Base-by-base conservation (phyloP, 345 rosid genomes). In the Eutrema japonicum region DNA sequence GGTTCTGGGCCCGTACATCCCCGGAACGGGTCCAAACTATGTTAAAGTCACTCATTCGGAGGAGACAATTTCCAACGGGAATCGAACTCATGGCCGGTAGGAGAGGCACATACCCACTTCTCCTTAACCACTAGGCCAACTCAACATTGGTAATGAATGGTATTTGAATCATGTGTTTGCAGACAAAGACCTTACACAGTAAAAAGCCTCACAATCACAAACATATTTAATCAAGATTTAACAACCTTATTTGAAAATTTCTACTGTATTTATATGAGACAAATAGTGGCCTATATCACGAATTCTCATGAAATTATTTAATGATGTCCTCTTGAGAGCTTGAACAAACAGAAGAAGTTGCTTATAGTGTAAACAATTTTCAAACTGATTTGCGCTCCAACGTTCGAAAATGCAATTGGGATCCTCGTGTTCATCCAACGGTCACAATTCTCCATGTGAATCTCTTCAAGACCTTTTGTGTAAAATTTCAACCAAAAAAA, bases 391-490 rank as follows among this genome's bases (percentile, higher is more conserved):
- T 81, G 88, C 90, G 89, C 89, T 88, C 93, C 93, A 85, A 82
- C 83, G 83, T 82, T 88, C 81, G 65, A 72, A 74, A 73, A 58
- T 47, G 64, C 29, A 64, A 72, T 54, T 35, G 76, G 82, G 78
- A 72, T 58, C 32, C 83, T 46, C 83, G 86, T 83, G 86, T 75
- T 12, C 41, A 82, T 82, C 88, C 52, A 85, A 85, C 87, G 88
- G 89, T 83, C 84, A 69, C 79, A 77, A 78, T 75, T 79, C 77
- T 76, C 74, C 95, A 86, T 89, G 93, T 86, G 97, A 86, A 76
- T 50, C 68, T 76, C 85, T 87, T 89, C 80, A 87, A 71, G 55
- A 22, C 65, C 32, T 77, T 51, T 64, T 75, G 77, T 70, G 32
- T 59, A 11, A 66, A 54, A 10, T 66, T 60, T 57, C 12, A 27